Conservation (phyloP, 169 alveolate genomes). For the Plasmodium sp. region DNA sequence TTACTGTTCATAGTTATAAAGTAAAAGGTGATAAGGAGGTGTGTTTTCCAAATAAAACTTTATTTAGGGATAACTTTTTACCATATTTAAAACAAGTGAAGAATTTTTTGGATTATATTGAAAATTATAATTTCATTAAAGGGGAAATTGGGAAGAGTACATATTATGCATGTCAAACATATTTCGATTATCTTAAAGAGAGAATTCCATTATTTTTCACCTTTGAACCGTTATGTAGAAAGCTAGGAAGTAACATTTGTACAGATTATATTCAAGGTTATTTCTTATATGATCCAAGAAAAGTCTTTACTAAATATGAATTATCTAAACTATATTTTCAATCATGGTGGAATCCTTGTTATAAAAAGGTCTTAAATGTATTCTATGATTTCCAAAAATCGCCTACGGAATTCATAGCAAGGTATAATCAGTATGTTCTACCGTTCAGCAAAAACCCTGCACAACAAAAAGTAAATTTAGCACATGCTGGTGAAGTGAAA, state of each 20-base stretch:
- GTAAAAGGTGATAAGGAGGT: neutral
- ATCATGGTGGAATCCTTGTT: neutral
- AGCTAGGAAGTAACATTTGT: neutral
- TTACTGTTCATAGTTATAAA: neutral
- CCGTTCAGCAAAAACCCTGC: neutral
- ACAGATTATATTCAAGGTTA: neutral
- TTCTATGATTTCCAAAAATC: neutral
- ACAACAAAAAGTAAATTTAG: neutral
- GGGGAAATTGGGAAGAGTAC: neutral
- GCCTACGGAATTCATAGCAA: neutral
- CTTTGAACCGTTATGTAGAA: neutral
- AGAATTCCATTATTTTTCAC: neutral
- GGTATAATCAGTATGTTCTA: neutral
- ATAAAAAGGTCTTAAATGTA: neutral
- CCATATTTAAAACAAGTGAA: neutral
- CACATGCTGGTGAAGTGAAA: neutral
- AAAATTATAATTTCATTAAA: neutral
- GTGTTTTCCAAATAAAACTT: neutral
- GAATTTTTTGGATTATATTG: neutral
- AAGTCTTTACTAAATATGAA: neutral
- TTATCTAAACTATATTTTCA: neutral
- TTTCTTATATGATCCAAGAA: neutral
- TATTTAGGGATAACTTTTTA: neutral
- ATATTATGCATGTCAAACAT: neutral
- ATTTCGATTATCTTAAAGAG: neutral